These are phyloP conservation scores for Ceratocystis albifundus DNA, from an alignment of 2,329 filamentous ascomycete genomes.

Conservation along the genomic window DNA sequence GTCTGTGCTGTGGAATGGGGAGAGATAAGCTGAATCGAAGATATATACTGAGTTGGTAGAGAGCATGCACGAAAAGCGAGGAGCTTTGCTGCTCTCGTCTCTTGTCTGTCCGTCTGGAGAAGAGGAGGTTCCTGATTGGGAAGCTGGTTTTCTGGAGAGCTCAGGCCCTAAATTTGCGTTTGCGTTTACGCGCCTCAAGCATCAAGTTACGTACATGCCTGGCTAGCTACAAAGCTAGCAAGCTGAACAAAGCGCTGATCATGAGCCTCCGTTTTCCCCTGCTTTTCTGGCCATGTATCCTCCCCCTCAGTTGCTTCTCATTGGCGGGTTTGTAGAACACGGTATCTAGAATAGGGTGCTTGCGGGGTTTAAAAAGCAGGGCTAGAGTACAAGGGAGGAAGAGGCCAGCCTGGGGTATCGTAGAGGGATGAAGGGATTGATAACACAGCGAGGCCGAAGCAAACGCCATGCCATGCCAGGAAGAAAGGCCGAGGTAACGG, in stretches of 20 bases:
- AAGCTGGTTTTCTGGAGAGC: not conserved
- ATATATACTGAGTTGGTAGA: too few species aligned
- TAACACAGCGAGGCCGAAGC: not conserved
- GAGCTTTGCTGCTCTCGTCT: not conserved
- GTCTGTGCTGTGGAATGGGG: not conserved
- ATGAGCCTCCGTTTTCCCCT: not conserved
- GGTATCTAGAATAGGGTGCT: not conserved
- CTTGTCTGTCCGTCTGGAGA: not conserved
- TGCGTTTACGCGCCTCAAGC: not conserved
- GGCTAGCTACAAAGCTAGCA: not conserved
- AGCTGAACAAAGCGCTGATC: slow-evolving; percentile 9
- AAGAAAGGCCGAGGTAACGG: slow-evolving; percentile 12
- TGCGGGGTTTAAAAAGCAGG: not conserved
- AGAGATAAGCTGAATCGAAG: not conserved
- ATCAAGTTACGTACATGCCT: not conserved
- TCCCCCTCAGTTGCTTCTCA: not conserved
- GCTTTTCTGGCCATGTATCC: not conserved
- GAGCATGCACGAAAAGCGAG: not conserved
- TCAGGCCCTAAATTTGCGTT: not conserved
- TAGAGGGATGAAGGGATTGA: slow-evolving; percentile 3
- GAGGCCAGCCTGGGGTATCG: not conserved
- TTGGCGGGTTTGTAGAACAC: not conserved
- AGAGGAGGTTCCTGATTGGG: slow-evolving; percentile 8
- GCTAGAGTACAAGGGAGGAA: not conserved
- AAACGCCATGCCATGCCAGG: not conserved